phyloP scores from a whole-genome alignment of 2,329 filamentous ascomycete species.

The Acrocalymma vagum region DNA sequence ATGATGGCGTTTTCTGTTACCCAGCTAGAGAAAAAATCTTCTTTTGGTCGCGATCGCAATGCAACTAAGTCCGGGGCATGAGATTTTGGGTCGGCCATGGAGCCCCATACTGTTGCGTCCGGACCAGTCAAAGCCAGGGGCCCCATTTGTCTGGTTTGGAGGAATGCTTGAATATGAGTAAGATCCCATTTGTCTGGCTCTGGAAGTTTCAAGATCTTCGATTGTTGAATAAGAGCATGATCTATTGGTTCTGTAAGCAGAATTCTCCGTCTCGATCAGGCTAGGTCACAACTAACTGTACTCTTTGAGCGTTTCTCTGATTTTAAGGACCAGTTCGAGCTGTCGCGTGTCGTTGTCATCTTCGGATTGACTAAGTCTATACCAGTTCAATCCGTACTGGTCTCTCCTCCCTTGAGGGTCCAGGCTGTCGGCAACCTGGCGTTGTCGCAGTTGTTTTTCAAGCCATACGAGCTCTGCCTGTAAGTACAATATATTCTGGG shows the following conservation, averaged over 20 bases:
- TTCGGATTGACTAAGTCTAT: slow-evolving; percentile 5
- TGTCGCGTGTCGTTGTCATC: slow-evolving; percentile 13
- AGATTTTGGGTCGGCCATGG: slow-evolving; percentile 1
- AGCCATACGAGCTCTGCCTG: slow-evolving; percentile 15
- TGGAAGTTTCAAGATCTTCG: slow-evolving; percentile 8
- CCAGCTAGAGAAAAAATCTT: slow-evolving; percentile 17
- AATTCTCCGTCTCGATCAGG: no score
- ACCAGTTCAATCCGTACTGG: slow-evolving; percentile 14
- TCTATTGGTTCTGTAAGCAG: slow-evolving; percentile 1
- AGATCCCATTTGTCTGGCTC: slow-evolving; percentile 13
- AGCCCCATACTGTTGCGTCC: slow-evolving; percentile 13
- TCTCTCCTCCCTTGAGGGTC: not conserved
- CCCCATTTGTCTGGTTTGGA: slow-evolving; percentile 8
- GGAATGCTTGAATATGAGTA: slow-evolving; percentile 14
- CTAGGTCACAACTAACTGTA: slow-evolving; percentile 15
- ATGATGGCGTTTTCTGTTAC: slow-evolving; percentile 9
- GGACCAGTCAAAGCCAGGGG: slow-evolving; percentile 8
- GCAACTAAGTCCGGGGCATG: slow-evolving; percentile 9
- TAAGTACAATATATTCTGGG: slow-evolving; percentile 18
- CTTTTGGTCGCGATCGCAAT: slow-evolving; percentile 8
- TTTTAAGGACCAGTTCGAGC: slow-evolving; percentile 13
- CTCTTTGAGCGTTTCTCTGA: slow-evolving; percentile 16
- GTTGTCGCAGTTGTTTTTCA: slow-evolving; percentile 2
- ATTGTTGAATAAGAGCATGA: slow-evolving; percentile 13
- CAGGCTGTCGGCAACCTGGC: slow-evolving; percentile 5